Evolutionary conservation across 495 filamentous ascomycete genomes (phyloP).

Genomic region (Lentithecium fluviatile): DNA sequence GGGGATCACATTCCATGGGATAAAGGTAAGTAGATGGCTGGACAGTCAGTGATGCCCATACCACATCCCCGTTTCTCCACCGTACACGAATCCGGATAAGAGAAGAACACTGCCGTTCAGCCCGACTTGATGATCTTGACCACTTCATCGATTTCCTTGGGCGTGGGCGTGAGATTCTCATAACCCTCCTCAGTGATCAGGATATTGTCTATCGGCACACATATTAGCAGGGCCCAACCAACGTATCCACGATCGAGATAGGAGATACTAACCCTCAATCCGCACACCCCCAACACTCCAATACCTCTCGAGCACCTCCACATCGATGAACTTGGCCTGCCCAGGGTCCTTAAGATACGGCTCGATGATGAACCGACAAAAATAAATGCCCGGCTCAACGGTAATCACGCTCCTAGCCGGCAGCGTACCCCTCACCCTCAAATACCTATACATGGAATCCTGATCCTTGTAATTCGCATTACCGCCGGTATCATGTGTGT

Average conservation of each 20-base stretch:
- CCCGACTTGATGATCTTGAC: slow-evolving; percentile 48
- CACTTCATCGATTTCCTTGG: slow-evolving; percentile 71
- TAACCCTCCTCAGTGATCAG: slow-evolving; percentile 73
- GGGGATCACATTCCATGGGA: too few species aligned
- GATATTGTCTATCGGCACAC: slow-evolving; percentile 65
- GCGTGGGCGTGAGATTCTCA: slow-evolving; percentile 75
- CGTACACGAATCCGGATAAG: too few species aligned
- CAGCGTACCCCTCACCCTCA: slow-evolving; percentile 74
- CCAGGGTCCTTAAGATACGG: slow-evolving; percentile 71
- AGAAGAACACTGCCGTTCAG: not conserved
- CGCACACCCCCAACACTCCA: slow-evolving; percentile 88
- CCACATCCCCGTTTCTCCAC: not conserved
- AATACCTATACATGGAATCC: slow-evolving; percentile 80
- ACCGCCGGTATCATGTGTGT: slow-evolving; percentile 90
- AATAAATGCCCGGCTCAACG: slow-evolving; percentile 92
- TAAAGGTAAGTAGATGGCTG: too few species aligned
- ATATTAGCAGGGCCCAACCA: too few species aligned
- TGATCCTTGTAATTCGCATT: slow-evolving; percentile 80
- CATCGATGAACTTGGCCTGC: slow-evolving; percentile 70
- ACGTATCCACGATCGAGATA: too few species aligned
- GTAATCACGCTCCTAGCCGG: slow-evolving; percentile 80
- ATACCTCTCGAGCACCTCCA: slow-evolving; percentile 70
- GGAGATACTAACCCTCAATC: slow-evolving; percentile 65
- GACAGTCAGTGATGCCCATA: too few species aligned
- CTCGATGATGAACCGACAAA: slow-evolving; percentile 88